Evolutionary conservation across 1,284 basidiomycete species (phyloP).

Genomic region (Xanthoconium separans): DNA sequence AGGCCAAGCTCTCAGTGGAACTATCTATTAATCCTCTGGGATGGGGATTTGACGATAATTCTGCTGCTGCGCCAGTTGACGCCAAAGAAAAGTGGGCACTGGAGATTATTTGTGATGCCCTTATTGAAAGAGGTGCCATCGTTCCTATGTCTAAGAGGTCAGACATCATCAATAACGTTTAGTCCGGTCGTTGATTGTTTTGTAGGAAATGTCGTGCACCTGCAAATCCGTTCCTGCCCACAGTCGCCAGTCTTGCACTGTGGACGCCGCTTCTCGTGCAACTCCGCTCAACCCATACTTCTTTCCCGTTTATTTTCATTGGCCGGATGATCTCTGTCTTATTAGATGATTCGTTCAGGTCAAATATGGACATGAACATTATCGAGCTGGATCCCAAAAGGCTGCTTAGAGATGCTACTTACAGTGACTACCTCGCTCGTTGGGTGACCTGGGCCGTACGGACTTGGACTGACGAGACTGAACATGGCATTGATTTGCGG

Average conservation of each 20-base stretch:
- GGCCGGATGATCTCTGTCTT: conserved; percentile 50
- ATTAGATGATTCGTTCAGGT: conserved; percentile 20
- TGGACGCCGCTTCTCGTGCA: conserved; percentile 74
- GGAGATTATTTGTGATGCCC: conserved; percentile 62
- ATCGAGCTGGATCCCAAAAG: conserved; percentile 13
- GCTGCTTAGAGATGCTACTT: conserved; percentile 38
- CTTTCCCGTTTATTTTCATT: conserved; percentile 53
- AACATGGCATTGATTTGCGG: conserved; percentile 38
- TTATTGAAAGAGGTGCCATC: conserved; percentile 63
- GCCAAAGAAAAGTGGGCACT: conserved; percentile 64
- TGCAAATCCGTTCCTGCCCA: conserved; percentile 47
- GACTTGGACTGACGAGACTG: conserved; percentile 34
- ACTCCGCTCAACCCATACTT: conserved; percentile 55
- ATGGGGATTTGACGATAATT: conserved; percentile 40
- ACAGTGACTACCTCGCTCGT: conserved; percentile 58
- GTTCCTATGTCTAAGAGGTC: conserved; percentile 83
- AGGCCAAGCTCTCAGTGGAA: conserved; percentile 63
- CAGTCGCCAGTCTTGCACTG: conserved; percentile 52
- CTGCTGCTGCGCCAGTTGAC: conserved; percentile 37
- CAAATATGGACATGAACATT: conserved; percentile 2
- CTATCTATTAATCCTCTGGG: conserved; percentile 44
- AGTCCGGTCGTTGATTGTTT: conserved; percentile 12
- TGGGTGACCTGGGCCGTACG: conserved; percentile 65
- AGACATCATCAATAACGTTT: conserved; percentile 19
- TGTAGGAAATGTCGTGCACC: conserved; percentile 60